Percentiles rank a stretch among this genome's conserved stretches.
Conservation (phyloP, 2,329 filamentous ascomycete species). For the Aspergillus spinulosporus region DNA sequence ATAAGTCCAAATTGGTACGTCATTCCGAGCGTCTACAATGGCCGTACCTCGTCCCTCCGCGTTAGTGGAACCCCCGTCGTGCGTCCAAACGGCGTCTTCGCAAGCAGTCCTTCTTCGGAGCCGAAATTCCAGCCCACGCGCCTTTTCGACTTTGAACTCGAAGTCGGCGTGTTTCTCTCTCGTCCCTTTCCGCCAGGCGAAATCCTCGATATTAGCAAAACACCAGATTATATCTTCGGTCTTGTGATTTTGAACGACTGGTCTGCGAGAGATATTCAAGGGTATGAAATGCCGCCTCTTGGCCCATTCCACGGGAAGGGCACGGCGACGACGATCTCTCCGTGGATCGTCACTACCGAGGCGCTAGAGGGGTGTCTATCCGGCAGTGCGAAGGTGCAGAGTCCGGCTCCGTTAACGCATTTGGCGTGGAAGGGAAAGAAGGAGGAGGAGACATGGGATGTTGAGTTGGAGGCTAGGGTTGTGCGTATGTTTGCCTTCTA, state of each 20-base stretch:
- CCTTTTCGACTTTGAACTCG: conserved; percentile 52
- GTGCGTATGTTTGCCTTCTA: conserved; percentile 5
- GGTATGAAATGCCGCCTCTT: conserved; percentile 59
- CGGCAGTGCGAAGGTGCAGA: conserved; percentile 4
- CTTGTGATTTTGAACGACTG: conserved; percentile 64
- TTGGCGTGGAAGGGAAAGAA: conserved; percentile 9
- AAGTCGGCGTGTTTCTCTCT: conserved; percentile 50
- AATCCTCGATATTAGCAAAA: conserved; percentile 42
- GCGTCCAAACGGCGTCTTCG: conserved; percentile 17
- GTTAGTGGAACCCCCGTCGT: conserved; percentile 14
- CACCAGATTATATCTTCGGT: conserved; percentile 60
- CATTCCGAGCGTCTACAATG: conserved; percentile 20
- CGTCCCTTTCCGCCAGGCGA: conserved; percentile 42
- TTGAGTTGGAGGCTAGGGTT: conserved; percentile 16
- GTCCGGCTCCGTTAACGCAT: conserved; percentile 13
- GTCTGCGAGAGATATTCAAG: conserved; percentile 61
- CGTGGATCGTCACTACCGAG: conserved; percentile 62
- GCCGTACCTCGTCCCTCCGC: conserved; percentile 18
- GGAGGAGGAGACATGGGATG: conserved; percentile 11
- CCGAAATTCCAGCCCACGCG: conserved; percentile 38
- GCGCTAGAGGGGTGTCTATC: conserved; percentile 42
- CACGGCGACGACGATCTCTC: conserved; percentile 59
- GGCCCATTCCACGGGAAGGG: conserved; percentile 63
- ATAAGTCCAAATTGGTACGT: conserved; percentile 17
- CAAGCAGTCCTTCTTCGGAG: neutral